Evolutionary conservation across 31 red algal species (phyloP).

Genomic region (Endocladia muricata): DNA sequence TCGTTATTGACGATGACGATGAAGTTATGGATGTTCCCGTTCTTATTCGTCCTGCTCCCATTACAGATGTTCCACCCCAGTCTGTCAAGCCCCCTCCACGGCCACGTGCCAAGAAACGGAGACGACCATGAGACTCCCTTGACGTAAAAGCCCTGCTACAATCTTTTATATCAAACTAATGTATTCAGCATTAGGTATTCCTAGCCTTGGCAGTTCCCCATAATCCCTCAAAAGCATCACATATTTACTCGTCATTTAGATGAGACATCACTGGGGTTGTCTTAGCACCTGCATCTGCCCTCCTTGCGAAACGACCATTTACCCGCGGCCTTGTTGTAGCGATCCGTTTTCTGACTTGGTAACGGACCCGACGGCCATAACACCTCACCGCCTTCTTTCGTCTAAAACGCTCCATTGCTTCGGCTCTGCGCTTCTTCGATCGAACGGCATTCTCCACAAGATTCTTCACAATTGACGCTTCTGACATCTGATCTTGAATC

Average conservation of each 20-base stretch:
- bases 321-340: slow-evolving; percentile 84
- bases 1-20: slow-evolving; percentile 32
- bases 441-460: slow-evolving; percentile 3
- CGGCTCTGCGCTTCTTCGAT: slow-evolving; percentile 38
- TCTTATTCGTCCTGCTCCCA: too few relatives aligned
- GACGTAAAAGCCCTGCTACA: too few relatives aligned
- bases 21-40: not conserved
- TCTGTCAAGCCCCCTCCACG: slow-evolving; percentile 27
- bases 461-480: not conserved
- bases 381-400: slow-evolving; percentile 69
- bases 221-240: too few relatives aligned
- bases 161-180: too few relatives aligned
- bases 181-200: too few relatives aligned
- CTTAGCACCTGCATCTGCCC: slow-evolving; percentile 9
- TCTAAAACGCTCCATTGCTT: slow-evolving; percentile 75
- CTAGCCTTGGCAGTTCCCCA: too few relatives aligned
- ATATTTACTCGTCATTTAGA: too few relatives aligned
- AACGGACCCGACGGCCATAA: slow-evolving; percentile 69
- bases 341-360: slow-evolving; percentile 87
- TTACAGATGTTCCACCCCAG: too few relatives aligned
- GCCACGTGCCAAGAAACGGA: slow-evolving; percentile 16
- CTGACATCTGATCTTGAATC: not conserved
- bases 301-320: slow-evolving; percentile 76
- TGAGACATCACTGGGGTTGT: too few relatives aligned
- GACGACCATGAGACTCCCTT: not conserved